Evolutionary conservation across 2,329 filamentous ascomycete genomes (phyloP), one percentile per base, ranked within the genome.

Genomic region (Gaeumannomyces tritici): DNA sequence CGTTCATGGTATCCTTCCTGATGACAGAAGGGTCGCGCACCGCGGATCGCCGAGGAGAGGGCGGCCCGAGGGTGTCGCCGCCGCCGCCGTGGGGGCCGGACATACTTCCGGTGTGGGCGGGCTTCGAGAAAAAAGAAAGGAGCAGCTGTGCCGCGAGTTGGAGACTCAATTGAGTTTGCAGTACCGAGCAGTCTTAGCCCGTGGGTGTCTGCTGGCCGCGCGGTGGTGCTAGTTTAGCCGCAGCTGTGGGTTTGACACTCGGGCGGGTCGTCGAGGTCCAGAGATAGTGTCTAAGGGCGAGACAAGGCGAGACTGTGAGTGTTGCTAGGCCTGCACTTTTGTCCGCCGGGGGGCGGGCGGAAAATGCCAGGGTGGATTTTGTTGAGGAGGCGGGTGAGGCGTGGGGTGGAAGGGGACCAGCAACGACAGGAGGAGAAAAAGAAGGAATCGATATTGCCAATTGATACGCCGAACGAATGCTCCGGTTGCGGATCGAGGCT

Each of bases 1-100:
- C 80, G 67, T 83, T 82, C 78, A 82, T 82, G 66, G 77, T 79
- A 63, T 73, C 69, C 71, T 74, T 69, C 66, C 74, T 69, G 66
- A 63, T 64, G 58, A 69, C 63, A 66, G 70, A 67, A 51, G 42
- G 42, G 61, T 69, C 67, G 59, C 70, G 69, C 65, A 72, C 73
- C 47, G 68, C 68, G 15, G 63, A 64, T 58, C 64, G 65, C 33
- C 65, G 64, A 35, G 62, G 31, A 5, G 66, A 61, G 60, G 64
- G 59, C 13, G 65, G 63, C 55, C 28, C 55, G 26, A 24, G 24
- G 55, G 28, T 29, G 55, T 26, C 24, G 42, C 42, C 42, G 9
- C 42, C 42, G 15, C 7, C 28, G 11, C 7, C 55, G 18, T 9
- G 55, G 13, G 26, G 26, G 55, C 24, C 18, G 24, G 55, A 28